Evolutionary conservation across 1,139 yeast species (phyloP).

Genomic region (Geotrichum europaeum): DNA sequence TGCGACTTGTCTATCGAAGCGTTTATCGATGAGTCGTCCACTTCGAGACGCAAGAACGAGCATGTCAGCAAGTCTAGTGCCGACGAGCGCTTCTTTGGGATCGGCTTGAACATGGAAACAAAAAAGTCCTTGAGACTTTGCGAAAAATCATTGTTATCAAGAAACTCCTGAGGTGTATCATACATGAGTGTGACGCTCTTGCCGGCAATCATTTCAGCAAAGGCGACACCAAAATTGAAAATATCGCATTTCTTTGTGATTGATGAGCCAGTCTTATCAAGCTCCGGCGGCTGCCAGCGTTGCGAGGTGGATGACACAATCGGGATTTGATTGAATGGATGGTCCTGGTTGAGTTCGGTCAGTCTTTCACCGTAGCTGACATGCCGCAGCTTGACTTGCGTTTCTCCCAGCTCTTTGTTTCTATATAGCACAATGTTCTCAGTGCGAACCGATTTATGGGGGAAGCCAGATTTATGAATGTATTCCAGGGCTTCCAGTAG

Average conservation of each 20-base stretch:
- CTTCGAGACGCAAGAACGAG: conserved; percentile 12
- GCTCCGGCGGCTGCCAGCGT: conserved; percentile 77
- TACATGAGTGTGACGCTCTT: conserved; percentile 47
- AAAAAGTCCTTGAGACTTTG: conserved; percentile 60
- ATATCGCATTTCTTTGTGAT: conserved; percentile 75
- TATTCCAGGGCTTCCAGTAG: conserved; percentile 77
- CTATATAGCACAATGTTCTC: conserved; percentile 53
- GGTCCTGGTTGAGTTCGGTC: conserved; percentile 46
- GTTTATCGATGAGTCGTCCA: conserved; percentile 1
- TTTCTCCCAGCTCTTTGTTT: conserved; percentile 46
- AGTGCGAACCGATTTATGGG: conserved; percentile 63
- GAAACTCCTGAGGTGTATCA: conserved; percentile 56
- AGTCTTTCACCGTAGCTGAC: conserved; percentile 68
- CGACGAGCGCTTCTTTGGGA: conserved; percentile 67
- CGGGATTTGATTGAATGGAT: conserved; percentile 34
- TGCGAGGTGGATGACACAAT: conserved; percentile 27
- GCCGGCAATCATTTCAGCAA: conserved; percentile 68
- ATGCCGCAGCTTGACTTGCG: conserved; percentile 57
- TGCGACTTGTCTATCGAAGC: not conserved
- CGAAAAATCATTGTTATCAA: conserved; percentile 47
- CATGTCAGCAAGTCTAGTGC: conserved; percentile 58
- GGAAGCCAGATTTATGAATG: conserved; percentile 71
- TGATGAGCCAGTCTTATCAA: conserved; percentile 39
- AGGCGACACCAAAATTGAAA: conserved; percentile 83
- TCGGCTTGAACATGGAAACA: conserved; percentile 55